Conservation (phyloP, 192 early-diverging fungal species). For the Dissophora ornata region DNA sequence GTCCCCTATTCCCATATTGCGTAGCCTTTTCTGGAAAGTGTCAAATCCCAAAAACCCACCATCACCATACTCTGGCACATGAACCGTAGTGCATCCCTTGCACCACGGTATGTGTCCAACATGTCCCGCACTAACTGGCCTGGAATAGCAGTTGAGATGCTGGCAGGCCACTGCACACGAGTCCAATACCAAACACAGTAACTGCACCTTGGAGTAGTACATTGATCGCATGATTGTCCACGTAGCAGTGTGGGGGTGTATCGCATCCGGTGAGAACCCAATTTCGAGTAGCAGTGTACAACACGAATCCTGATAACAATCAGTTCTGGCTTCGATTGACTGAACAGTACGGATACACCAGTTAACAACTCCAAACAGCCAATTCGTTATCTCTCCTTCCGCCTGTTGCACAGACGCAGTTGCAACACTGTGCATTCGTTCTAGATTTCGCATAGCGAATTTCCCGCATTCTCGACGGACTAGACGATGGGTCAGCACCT, state of each 20-base stretch:
- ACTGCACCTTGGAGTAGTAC: conserved; percentile 1
- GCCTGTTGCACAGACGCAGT: neutral
- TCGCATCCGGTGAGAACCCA: neutral
- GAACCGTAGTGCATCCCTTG: neutral
- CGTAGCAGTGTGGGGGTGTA: neutral
- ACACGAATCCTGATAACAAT: neutral
- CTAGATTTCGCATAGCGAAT: conserved; percentile 3
- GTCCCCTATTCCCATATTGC: conserved; percentile 1
- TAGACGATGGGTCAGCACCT: conserved; percentile 5
- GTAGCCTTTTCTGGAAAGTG: neutral
- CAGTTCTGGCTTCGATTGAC: neutral
- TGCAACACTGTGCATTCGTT: conserved; percentile 1
- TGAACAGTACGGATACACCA: conserved; percentile 4
- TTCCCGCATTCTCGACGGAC: conserved; percentile 1
- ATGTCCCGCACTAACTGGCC: neutral
- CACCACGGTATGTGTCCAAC: conserved; percentile 16
- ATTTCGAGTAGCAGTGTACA: conserved; percentile 2
- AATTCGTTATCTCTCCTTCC: neutral
- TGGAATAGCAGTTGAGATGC: neutral
- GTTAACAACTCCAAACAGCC: neutral
- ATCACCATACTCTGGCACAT: neutral
- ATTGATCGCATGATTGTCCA: conserved; percentile 5
- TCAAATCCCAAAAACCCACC: conserved; percentile 3
- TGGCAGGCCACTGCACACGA: conserved; percentile 2
- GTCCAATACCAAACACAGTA: conserved; percentile 6